Conservation (phyloP, 2,329 filamentous ascomycete species). For the Magnaporthiopsis incrustans region DNA sequence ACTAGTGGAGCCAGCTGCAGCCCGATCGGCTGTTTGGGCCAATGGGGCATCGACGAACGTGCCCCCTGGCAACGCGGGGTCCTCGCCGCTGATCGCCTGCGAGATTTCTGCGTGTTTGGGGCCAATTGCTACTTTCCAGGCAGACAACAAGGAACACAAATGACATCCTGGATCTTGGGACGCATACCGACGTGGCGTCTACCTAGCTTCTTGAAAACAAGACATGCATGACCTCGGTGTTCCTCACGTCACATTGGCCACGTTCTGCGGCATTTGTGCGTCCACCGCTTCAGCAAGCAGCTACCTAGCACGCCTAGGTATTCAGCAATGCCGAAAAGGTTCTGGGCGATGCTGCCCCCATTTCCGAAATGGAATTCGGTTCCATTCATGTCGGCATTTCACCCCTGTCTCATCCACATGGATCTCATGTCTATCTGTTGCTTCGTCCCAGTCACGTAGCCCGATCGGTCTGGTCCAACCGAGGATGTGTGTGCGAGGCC, state of each 20-base stretch:
- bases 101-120: slow-evolving; percentile 3
- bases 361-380: neutral
- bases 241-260: neutral
- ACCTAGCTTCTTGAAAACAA: neutral
- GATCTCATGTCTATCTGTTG: neutral
- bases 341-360: neutral
- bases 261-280: slow-evolving; percentile 4
- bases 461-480: too few relatives aligned
- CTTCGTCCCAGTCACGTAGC: neutral
- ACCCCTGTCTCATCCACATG: neutral
- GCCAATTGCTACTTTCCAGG: neutral
- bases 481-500: neutral
- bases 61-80: neutral
- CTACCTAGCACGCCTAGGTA: too few relatives aligned
- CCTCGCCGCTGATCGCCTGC: neutral
- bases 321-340: neutral
- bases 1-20: neutral
- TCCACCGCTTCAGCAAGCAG: neutral
- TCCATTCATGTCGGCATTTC: neutral
- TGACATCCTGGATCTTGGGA: too few relatives aligned
- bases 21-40: neutral
- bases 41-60: neutral
- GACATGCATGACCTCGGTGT: neutral
- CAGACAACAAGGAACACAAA: neutral
- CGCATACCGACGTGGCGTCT: too few relatives aligned